Percentiles rank a stretch among this genome's conserved stretches.
phyloP scores from a whole-genome alignment of 179 eudicot species.

The Nepenthes alata region DNA sequence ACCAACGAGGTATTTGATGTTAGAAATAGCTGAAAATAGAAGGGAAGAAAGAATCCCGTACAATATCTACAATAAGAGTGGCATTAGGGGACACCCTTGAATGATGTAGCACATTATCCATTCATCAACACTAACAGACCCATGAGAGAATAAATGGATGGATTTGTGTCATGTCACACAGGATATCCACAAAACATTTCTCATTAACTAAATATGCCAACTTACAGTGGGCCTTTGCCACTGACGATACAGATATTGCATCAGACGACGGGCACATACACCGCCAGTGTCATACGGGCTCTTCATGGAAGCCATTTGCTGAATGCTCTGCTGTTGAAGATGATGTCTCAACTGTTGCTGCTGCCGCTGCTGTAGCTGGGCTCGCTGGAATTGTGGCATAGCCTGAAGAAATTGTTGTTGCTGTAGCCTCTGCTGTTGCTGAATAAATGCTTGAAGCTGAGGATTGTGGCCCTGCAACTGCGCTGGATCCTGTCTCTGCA shows the following conservation, averaged over 20 bases:
- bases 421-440: constrained; percentile 66
- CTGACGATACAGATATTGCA: constrained; percentile 88
- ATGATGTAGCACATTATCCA: too few species aligned
- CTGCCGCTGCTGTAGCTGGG: constrained; percentile 40
- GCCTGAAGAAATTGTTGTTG: constrained; percentile 79
- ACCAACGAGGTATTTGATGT: too few species aligned
- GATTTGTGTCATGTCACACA: too few species aligned
- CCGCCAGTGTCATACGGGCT: constrained; percentile 68
- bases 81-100: too few species aligned
- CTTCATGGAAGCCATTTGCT: constrained; percentile 41
- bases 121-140: too few species aligned
- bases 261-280: constrained; percentile 74
- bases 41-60: not conserved
- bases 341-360: constrained; percentile 60
- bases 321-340: constrained; percentile 59
- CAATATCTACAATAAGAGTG: too few species aligned
- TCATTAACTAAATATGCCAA: constrained; percentile 1
- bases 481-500: constrained; percentile 71
- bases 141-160: too few species aligned
- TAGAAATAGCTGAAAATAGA: not conserved
- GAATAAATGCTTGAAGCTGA: constrained; percentile 67
- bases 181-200: not conserved
- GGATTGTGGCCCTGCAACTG: constrained; percentile 59
- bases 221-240: constrained; percentile 77
- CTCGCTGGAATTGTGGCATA: constrained; percentile 68